phyloP scores from a whole-genome alignment of 108 stramenopile genomes.

The Thalassiosira profunda region DNA sequence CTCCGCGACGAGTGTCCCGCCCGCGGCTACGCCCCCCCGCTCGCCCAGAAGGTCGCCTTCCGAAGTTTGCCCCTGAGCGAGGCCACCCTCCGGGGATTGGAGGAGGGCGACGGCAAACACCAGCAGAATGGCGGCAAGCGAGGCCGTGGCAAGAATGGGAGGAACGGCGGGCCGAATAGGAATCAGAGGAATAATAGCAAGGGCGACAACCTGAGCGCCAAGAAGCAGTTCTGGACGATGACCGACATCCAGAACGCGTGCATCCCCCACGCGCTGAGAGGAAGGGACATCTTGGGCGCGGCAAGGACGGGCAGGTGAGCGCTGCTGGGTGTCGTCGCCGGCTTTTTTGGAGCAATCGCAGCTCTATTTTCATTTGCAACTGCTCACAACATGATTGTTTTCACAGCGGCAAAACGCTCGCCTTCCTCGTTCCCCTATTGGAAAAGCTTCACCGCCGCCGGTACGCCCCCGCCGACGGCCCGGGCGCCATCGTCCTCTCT shows the following conservation, averaged over 20 bases:
- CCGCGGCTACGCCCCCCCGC: slow-evolving; percentile 68
- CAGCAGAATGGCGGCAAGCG: not conserved
- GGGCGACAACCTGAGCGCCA: slow-evolving; percentile 33
- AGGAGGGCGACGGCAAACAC: slow-evolving; percentile 44
- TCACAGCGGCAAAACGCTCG: slow-evolving; percentile 90
- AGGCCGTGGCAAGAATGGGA: slow-evolving; percentile 9
- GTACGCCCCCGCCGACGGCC: slow-evolving; percentile 85
- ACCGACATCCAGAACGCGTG: slow-evolving; percentile 95
- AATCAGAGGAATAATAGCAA: not conserved
- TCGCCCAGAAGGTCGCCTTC: slow-evolving; percentile 78
- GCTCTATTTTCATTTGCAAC: not conserved
- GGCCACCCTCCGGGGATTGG: slow-evolving; percentile 75
- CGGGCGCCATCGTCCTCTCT: slow-evolving; percentile 92
- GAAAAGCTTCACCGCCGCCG: slow-evolving; percentile 68
- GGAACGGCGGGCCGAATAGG: slow-evolving; percentile 41
- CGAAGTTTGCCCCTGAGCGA: slow-evolving; percentile 77
- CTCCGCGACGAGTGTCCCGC: slow-evolving; percentile 71
- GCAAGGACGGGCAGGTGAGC: slow-evolving; percentile 89
- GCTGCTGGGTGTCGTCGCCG: too few species aligned
- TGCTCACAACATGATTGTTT: not conserved
- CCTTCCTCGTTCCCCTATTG: slow-evolving; percentile 87
- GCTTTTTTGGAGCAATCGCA: not conserved
- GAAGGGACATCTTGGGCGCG: slow-evolving; percentile 94
- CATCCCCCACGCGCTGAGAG: slow-evolving; percentile 93
- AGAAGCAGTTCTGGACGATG: slow-evolving; percentile 80